Conservation (phyloP, 495 filamentous ascomycete species). For the Niebla homalea region DNA sequence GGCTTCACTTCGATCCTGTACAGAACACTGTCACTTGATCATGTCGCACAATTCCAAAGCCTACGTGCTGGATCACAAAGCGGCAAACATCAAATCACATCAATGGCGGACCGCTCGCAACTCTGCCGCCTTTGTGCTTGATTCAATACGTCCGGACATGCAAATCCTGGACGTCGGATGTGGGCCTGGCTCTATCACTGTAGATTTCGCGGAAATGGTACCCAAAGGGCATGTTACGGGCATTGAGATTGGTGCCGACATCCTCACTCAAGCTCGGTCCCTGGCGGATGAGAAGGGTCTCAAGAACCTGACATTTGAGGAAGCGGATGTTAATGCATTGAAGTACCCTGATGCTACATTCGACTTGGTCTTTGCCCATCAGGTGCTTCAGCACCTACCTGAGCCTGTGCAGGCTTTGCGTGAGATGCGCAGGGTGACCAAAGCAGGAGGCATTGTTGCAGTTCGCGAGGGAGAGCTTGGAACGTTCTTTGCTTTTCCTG, state of each 20-base stretch:
- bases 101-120: constrained; percentile 37
- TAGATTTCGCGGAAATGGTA: constrained; percentile 34
- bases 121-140: constrained; percentile 38
- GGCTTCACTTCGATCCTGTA: no score
- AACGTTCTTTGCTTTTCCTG: constrained; percentile 33
- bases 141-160: constrained; percentile 31
- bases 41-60: constrained; percentile 8
- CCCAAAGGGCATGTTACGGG: constrained; percentile 34
- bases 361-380: constrained; percentile 42
- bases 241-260: constrained; percentile 24
- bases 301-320: constrained; percentile 32
- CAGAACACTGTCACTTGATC: background rate
- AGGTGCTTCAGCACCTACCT: constrained; percentile 39
- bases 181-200: constrained; percentile 44
- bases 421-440: constrained; percentile 38
- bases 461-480: constrained; percentile 34
- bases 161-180: constrained; percentile 46
- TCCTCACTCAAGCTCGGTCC: constrained; percentile 28
- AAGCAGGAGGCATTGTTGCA: constrained; percentile 40
- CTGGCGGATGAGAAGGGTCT: constrained; percentile 25
- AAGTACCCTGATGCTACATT: constrained; percentile 35
- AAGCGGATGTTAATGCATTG: constrained; percentile 33
- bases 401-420: constrained; percentile 28
- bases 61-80: constrained; percentile 40
- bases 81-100: constrained; percentile 37